Percentiles rank a stretch among this genome's conserved stretches.
These are phyloP conservation scores for Pichia sp. DNA, from an alignment of 1,139 yeast genomes.

Conservation along the genomic window DNA sequence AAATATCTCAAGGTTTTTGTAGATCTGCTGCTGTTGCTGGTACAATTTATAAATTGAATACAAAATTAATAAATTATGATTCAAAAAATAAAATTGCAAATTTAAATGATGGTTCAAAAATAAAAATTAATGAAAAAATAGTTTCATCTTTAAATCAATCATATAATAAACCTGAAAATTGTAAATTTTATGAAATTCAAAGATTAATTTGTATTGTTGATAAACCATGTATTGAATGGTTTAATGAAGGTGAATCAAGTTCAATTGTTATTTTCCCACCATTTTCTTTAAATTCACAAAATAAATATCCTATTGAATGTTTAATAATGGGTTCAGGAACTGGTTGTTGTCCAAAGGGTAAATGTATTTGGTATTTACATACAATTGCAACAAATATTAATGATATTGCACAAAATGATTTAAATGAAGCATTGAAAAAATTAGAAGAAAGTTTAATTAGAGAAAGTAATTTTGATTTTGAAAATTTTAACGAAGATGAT, in stretches of 20 bases:
- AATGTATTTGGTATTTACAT: conserved; percentile 84
- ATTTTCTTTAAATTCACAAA: conserved; percentile 60
- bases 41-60: conserved; percentile 80
- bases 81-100: conserved; percentile 59
- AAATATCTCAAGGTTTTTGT: conserved; percentile 93
- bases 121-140: conserved; percentile 70
- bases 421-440: conserved; percentile 73
- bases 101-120: conserved; percentile 70
- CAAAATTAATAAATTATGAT: conserved; percentile 58
- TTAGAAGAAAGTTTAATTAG: conserved; percentile 76
- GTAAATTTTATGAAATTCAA: conserved; percentile 49
- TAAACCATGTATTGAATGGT: conserved; percentile 89
- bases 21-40: conserved; percentile 98
- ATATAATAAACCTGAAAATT: conserved; percentile 34
- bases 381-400: conserved; percentile 65
- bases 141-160: conserved; percentile 69
- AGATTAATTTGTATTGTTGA: conserved; percentile 78
- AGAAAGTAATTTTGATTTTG: conserved; percentile 59
- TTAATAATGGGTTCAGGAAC: conserved; percentile 83
- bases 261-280: conserved; percentile 96
- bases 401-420: conserved; percentile 56
- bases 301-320: conserved; percentile 73
- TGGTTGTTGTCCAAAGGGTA: conserved; percentile 85
- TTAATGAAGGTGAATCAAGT: conserved; percentile 73
- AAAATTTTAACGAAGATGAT: conserved; percentile 49